These are phyloP conservation scores for Ogataea angusta DNA, from an alignment of 805 yeast genomes.

Conservation along the genomic window DNA sequence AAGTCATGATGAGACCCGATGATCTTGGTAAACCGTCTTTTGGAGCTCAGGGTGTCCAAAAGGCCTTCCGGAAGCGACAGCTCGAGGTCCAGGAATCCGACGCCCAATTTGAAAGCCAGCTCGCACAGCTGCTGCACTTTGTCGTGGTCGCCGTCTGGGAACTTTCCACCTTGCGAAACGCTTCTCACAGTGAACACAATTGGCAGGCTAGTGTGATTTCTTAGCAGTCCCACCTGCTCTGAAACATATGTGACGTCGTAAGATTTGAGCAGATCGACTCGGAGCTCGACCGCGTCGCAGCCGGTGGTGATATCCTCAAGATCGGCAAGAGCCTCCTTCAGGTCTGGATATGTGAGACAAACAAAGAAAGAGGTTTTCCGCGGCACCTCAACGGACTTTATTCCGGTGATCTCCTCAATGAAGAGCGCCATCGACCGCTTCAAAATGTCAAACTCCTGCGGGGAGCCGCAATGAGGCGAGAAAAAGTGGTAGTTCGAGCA, in stretches of 20 bases:
- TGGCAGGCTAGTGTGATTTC: constrained; percentile 66
- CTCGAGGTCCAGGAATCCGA: constrained; percentile 79
- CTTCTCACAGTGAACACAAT: constrained; percentile 81
- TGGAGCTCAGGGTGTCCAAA: constrained; percentile 47
- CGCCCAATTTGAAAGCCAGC: constrained; percentile 72
- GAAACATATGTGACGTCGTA: constrained; percentile 56
- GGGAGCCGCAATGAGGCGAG: constrained; percentile 65
- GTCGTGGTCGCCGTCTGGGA: constrained; percentile 56
- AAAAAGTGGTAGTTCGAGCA: constrained; percentile 77
- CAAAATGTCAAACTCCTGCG: constrained; percentile 52
- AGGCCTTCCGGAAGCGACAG: constrained; percentile 60
- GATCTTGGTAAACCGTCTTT: constrained; percentile 60
- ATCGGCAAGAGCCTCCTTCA: constrained; percentile 40
- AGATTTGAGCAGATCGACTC: constrained; percentile 67
- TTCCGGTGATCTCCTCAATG: constrained; percentile 62
- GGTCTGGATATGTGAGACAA: constrained; percentile 66
- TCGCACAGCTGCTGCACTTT: constrained; percentile 48
- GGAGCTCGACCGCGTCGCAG: constrained; percentile 75
- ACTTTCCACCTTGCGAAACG: constrained; percentile 74
- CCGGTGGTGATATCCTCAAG: constrained; percentile 62
- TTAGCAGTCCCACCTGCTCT: constrained; percentile 66
- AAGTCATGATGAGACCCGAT: constrained; percentile 85
- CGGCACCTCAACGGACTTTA: constrained; percentile 38
- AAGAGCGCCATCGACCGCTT: constrained; percentile 57
- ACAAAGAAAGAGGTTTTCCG: constrained; percentile 60